Percentiles rank a stretch among this genome's conserved stretches.
These are phyloP conservation scores for Cicer bijugum DNA, from an alignment of 306 rosid genomes.

Conservation along the genomic window DNA sequence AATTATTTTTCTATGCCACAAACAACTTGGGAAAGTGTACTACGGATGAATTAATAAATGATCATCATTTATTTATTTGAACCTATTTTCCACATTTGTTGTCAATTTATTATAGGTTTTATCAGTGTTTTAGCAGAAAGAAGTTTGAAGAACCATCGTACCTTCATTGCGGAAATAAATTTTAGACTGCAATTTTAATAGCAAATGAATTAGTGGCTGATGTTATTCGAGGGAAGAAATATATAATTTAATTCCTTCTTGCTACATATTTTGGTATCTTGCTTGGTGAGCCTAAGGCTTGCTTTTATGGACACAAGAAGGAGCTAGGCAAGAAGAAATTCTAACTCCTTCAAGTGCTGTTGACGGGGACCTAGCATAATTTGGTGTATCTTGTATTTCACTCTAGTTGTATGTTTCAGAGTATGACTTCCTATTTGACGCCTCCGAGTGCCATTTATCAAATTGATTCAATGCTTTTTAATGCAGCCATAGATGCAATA, in stretches of 20 bases:
- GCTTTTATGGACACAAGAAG: background rate
- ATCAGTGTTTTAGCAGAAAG: background rate
- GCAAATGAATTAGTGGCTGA: background rate
- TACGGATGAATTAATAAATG: background rate
- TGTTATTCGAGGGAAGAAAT: background rate
- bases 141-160: background rate
- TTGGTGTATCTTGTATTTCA: background rate
- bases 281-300: background rate
- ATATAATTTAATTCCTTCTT: background rate
- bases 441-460: background rate
- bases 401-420: background rate
- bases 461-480: background rate
- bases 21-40: conserved; percentile 1
- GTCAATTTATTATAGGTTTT: background rate
- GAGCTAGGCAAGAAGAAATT: background rate
- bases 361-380: background rate
- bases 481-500: conserved; percentile 7
- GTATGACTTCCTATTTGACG: background rate
- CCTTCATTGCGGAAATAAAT: background rate
- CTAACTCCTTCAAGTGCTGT: background rate
- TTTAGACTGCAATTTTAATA: conserved; percentile 2
- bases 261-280: background rate
- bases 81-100: background rate
- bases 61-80: background rate
- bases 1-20: background rate